Base-by-base conservation (phyloP, 495 filamentous ascomycete species). In the Cetradonia linearis region DNA sequence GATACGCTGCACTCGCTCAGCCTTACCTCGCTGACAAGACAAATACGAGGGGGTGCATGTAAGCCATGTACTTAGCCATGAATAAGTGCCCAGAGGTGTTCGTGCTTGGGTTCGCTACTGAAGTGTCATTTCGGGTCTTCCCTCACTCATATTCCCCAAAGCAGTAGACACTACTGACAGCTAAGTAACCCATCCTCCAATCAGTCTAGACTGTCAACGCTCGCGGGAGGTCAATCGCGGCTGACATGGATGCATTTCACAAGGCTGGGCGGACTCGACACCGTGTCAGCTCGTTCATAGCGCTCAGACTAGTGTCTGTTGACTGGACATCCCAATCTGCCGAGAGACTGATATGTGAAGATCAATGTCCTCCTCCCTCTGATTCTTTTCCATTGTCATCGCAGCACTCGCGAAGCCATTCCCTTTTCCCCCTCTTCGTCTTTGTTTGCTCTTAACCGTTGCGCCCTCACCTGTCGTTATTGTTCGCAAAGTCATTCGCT, bases 371-470 rank as follows among this genome's bases (percentile, higher is more conserved):
- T 37, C 36, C 23, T 31, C 34, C 27, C 14, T 25, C 2, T 20
- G 7, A 36, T 36, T 13, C 30, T 56, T 31, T 30, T 6, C 27
- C 16, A 40, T 37, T 31, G 30, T 56, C 23, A 30, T 40, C 36
- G n/a, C 38, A 56, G 54, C 54, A 38, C n/a, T 56, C 54, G 54
- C 54, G 38, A 28, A 56, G 54, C 30, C 50, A 54, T n/a, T 56
- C 54, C 3, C 40, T 56, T 55, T 42, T 44, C 25, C 7, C 11
- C 16, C 13, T 44, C 38, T 56, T 56, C 27, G 13, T 56, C 25
- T 6, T 56, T 25, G 9, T 37, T 52, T 36, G 36, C 36, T 56
- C n/a, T 53, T 18, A 34, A n/a, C 36, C 20, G 40, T 38, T 44
- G 33, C 40, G 33, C 54, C 54, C 11, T 36, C 54, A 37, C 33